These are phyloP conservation scores for Litchi chinensis DNA, from an alignment of 345 rosid species.

Conservation along the genomic window DNA sequence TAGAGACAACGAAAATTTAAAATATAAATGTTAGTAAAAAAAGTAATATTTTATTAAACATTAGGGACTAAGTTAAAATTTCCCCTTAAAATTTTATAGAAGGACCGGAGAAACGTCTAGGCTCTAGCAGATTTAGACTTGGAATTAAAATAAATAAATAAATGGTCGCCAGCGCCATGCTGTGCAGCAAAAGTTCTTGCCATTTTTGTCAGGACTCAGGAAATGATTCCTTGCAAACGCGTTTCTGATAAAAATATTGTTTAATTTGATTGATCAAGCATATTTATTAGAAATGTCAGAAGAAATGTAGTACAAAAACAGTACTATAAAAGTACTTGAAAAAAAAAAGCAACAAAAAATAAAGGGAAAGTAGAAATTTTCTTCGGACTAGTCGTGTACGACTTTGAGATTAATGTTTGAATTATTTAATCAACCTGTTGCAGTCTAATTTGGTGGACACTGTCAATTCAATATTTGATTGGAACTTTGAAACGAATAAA, in stretches of 20 bases:
- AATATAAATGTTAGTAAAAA: too few species aligned
- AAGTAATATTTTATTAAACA: too few species aligned
- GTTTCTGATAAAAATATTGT: background rate
- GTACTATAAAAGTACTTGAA: background rate
- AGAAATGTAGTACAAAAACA: background rate
- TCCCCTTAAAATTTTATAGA: too few species aligned
- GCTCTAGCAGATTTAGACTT: background rate
- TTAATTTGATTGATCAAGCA: background rate
- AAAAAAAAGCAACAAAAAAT: background rate
- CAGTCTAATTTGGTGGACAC: conserved; percentile 11
- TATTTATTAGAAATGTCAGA: background rate
- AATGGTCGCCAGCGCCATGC: background rate
- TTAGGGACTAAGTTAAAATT: too few species aligned
- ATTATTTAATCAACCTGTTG: background rate
- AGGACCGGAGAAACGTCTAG: background rate
- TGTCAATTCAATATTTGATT: background rate
- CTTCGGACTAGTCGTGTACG: background rate
- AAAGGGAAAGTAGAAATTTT: background rate
- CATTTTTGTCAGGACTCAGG: background rate
- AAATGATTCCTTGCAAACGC: background rate
- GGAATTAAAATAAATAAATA: background rate
- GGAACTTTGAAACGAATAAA: background rate
- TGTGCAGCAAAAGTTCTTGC: background rate
- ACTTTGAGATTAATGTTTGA: background rate
- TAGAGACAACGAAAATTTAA: too few species aligned